Evolutionary conservation across 140 eudicot genomes (phyloP), one percentile per base, ranked within the genome.

Genomic region (Flaveria floridana): DNA sequence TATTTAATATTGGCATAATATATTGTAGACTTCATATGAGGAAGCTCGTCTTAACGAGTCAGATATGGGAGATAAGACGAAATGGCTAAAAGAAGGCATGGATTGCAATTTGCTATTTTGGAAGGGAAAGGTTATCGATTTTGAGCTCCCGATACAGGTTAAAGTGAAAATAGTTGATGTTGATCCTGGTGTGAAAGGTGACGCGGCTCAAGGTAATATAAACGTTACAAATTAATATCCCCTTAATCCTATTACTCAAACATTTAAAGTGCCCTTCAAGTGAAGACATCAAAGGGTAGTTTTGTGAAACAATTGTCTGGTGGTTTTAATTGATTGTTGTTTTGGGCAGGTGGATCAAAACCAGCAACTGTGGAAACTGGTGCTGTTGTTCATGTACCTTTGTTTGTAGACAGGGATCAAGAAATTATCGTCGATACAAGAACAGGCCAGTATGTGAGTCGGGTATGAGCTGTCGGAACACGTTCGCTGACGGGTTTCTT

Each of bases 31-130:
- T 81, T 61, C 99, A 63, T 94, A 72, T 50, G 99, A 90, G 78
- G 99, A 94, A 86, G 87, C 41, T 64, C 94, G 97, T 72, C 91
- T 94, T 41, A 88, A 86, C 52, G 96, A 83, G 70, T 52, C 87
- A 52, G 97, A 90, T 67, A 87, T 94, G 82, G 99, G 96, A 75
- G 99, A 90, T 72, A 88, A 85, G 80, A 58, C 82, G 7, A 90
- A 86, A 84, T 94, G 96, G 91, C 84, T 94, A 70, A 94, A 94
- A 88, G 99, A 94, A 79, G 96, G 99, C 91, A 90, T 94, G 97
- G 99, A 94, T 79, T 94, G 97, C 87, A 90, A 64, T 76, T 71
- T 94, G 86, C 82, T 88, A 48, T 94, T 87, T 72, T 88, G 99
- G 97, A 93, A 90, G 26, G 97, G 84, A 14, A 90, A 93, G 96